Conservation (phyloP, 352 stramenopile genomes). For the Blastocystis sp. region DNA sequence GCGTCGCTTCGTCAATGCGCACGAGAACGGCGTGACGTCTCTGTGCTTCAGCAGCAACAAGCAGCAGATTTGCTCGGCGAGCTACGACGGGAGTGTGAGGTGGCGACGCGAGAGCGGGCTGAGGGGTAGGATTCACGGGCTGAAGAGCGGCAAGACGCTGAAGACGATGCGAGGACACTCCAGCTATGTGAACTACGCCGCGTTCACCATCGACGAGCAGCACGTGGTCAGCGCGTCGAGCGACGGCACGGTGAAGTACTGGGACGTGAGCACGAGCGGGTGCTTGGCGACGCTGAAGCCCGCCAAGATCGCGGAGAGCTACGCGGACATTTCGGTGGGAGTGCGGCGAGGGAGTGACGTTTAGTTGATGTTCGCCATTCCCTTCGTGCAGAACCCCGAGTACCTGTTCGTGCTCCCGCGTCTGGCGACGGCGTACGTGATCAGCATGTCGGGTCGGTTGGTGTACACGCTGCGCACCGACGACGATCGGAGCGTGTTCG, state of each 20-base stretch:
- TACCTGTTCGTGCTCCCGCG: conserved; percentile 9
- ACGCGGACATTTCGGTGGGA: conserved; percentile 10
- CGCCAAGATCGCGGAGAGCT: conserved; percentile 48
- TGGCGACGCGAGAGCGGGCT: neutral
- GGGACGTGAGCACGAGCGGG: conserved; percentile 84
- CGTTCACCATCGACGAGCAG: conserved; percentile 81
- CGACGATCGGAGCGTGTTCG: conserved; percentile 4
- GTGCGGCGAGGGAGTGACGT: neutral
- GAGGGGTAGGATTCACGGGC: conserved; percentile 82
- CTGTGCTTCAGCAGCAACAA: conserved; percentile 86
- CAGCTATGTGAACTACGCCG: conserved; percentile 86
- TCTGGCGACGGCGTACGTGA: neutral
- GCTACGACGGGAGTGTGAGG: conserved; percentile 86
- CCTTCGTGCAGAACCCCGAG: conserved; percentile 32
- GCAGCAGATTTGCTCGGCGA: conserved; percentile 86
- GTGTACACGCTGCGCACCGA: conserved; percentile 17
- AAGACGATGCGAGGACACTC: conserved; percentile 84
- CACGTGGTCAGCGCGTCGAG: conserved; percentile 82
- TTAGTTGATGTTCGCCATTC: conserved; percentile 17
- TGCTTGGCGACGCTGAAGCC: conserved; percentile 82
- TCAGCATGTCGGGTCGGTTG: neutral
- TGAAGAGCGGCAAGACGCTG: conserved; percentile 87
- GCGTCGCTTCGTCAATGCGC: conserved; percentile 82
- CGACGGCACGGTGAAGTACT: conserved; percentile 89
- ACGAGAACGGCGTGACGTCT: conserved; percentile 84